A percentile compares a stretch with the other conserved stretches of the same genome.
phyloP scores from a whole-genome alignment of 2,329 filamentous ascomycete species.

The Exophiala calicioides region DNA sequence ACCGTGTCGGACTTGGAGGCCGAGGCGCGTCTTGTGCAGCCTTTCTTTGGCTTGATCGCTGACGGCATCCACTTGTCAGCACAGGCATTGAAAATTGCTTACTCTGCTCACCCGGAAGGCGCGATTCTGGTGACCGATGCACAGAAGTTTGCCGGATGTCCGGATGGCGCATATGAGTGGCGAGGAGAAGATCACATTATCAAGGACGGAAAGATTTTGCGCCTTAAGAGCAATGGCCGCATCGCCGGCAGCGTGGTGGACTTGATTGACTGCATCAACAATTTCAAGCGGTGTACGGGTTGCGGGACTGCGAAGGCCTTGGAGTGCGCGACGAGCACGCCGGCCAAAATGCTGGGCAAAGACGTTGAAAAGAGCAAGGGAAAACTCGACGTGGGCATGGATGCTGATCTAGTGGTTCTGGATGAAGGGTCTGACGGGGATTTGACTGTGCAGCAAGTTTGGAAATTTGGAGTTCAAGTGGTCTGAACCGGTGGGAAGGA shows the following conservation, averaged over 20 bases:
- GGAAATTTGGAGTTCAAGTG: conserved; percentile 66
- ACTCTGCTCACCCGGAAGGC: conserved; percentile 78
- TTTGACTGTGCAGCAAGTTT: conserved; percentile 71
- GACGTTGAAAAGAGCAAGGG: conserved; percentile 66
- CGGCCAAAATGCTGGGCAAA: conserved; percentile 70
- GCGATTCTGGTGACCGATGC: conserved; percentile 90
- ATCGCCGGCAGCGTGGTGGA: conserved; percentile 70
- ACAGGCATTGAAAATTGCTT: conserved; percentile 85
- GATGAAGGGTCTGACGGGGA: conserved; percentile 51
- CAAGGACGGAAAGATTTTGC: conserved; percentile 66
- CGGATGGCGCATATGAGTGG: conserved; percentile 83
- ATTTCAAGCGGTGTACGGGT: conserved; percentile 75
- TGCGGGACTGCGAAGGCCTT: conserved; percentile 68
- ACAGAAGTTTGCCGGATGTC: conserved; percentile 81
- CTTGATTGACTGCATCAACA: conserved; percentile 78
- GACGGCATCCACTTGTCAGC: conserved; percentile 90
- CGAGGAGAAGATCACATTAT: conserved; percentile 67
- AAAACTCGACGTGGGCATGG: conserved; percentile 60
- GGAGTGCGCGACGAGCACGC: conserved; percentile 72
- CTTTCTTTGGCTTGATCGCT: conserved; percentile 85
- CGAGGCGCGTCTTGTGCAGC: conserved; percentile 40
- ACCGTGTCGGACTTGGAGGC: conserved; percentile 22
- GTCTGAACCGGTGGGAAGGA: conserved; percentile 6
- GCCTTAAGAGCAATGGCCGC: conserved; percentile 74
- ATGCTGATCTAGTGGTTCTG: conserved; percentile 70